Percentiles rank a stretch among this genome's conserved stretches.
These are phyloP conservation scores for Coemansia interrupta DNA, from an alignment of 192 early-diverging fungal species.

Conservation along the genomic window DNA sequence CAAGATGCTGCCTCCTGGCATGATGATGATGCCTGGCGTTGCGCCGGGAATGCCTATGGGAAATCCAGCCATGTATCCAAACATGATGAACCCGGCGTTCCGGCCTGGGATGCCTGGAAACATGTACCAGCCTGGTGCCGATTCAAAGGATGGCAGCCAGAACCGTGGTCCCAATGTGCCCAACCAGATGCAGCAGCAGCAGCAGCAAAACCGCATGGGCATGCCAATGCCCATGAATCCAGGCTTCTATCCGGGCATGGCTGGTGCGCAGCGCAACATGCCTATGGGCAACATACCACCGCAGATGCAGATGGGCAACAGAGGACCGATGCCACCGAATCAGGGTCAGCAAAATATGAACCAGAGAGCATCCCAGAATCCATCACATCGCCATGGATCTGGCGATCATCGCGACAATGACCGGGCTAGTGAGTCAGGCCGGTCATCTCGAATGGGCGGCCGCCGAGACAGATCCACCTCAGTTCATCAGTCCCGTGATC, in stretches of 20 bases:
- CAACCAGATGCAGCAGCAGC: slow-evolving; percentile 24
- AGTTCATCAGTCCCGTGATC: slow-evolving; percentile 23
- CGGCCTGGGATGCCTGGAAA: slow-evolving; percentile 32
- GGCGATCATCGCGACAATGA: slow-evolving; percentile 29
- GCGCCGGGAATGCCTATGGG: slow-evolving; percentile 24
- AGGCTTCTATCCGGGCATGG: slow-evolving; percentile 25
- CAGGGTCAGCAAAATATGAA: slow-evolving; percentile 22
- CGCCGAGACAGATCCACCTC: slow-evolving; percentile 29
- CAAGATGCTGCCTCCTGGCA: slow-evolving; percentile 55
- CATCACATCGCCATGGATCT: background rate
- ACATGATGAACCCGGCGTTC: slow-evolving; percentile 27
- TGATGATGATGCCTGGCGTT: slow-evolving; percentile 46
- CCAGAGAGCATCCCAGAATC: slow-evolving; percentile 17
- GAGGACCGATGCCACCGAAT: slow-evolving; percentile 22
- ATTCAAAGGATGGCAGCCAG: background rate
- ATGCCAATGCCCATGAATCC: slow-evolving; percentile 14
- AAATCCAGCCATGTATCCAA: slow-evolving; percentile 38
- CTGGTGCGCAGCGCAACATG: slow-evolving; percentile 44
- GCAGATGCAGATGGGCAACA: slow-evolving; percentile 39
- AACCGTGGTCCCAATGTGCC: background rate
- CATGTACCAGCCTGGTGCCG: slow-evolving; percentile 18
- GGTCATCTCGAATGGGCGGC: slow-evolving; percentile 22
- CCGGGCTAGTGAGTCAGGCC: slow-evolving; percentile 32
- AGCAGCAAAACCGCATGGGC: slow-evolving; percentile 40
- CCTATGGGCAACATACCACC: slow-evolving; percentile 13